Percentiles rank a stretch among this genome's conserved stretches.
phyloP scores from a whole-genome alignment of 1,284 basidiomycete species.

The Stygiomarasmius scandens region DNA sequence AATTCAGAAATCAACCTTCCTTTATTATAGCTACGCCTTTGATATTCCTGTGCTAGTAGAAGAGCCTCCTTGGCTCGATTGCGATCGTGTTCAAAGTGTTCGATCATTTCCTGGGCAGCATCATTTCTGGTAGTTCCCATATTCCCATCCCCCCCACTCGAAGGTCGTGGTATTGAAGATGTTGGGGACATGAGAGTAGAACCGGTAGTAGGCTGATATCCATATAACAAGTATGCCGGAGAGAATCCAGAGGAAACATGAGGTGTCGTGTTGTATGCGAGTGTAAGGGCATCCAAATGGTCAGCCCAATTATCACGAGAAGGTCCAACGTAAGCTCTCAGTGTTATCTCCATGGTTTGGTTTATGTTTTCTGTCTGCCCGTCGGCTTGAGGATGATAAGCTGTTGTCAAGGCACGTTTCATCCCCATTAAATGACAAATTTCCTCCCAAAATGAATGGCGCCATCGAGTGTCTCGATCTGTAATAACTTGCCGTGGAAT shows the following conservation, averaged over 20 bases:
- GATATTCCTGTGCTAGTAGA: conserved; percentile 22
- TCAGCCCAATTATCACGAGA: conserved; percentile 20
- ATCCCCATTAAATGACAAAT: conserved; percentile 14
- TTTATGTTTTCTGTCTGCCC: conserved; percentile 36
- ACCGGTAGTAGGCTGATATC: conserved; percentile 24
- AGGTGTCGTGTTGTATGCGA: conserved; percentile 27
- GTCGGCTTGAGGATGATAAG: conserved; percentile 36
- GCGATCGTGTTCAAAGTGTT: conserved; percentile 21
- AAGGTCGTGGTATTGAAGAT: background rate
- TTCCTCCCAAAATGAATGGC: conserved; percentile 17
- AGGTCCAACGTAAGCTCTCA: conserved; percentile 25
- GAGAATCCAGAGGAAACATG: conserved; percentile 25
- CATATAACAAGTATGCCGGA: conserved; percentile 27
- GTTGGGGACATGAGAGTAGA: conserved; percentile 12
- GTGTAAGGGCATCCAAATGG: conserved; percentile 19
- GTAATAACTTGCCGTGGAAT: conserved; percentile 21
- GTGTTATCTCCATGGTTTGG: conserved; percentile 32
- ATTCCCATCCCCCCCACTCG: background rate
- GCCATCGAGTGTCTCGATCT: background rate
- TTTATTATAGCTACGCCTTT: conserved; percentile 25
- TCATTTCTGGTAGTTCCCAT: conserved; percentile 6
- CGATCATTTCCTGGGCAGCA: conserved; percentile 19
- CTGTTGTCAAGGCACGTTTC: conserved; percentile 22
- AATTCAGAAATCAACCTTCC: conserved; percentile 21
- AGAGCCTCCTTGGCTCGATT: conserved; percentile 25